Conservation (phyloP, 2,329 filamentous ascomycete genomes). For the Aspergillus quadrilineatus region DNA sequence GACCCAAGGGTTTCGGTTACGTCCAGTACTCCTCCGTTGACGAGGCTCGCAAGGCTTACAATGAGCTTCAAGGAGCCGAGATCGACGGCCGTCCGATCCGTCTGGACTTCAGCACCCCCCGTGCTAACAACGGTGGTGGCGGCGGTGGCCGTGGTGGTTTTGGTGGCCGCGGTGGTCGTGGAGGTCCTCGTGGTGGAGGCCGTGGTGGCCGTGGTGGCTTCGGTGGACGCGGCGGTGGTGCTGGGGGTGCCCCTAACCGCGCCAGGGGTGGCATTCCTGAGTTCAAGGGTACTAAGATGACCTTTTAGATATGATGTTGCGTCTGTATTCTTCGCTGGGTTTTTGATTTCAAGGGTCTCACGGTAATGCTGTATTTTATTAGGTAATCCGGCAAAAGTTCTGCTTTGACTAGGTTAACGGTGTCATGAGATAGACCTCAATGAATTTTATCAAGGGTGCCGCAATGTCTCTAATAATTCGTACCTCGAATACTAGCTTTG, state of each 20-base stretch:
- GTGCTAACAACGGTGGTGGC: constrained; percentile 55
- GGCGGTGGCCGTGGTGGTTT: constrained; percentile 55
- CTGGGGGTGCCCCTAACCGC: constrained; percentile 43
- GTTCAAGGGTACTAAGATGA: constrained; percentile 78
- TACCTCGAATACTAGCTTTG: background rate
- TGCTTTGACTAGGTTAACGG: background rate
- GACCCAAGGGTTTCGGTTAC: constrained; percentile 90
- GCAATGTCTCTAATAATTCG: background rate
- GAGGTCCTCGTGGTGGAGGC: constrained; percentile 49
- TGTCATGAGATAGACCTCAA: constrained; percentile 9
- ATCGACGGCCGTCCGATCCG: constrained; percentile 73
- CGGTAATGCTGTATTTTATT: background rate
- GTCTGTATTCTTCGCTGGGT: constrained; percentile 1
- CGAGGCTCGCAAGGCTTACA: constrained; percentile 74
- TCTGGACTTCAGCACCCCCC: constrained; percentile 76
- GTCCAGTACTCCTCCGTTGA: constrained; percentile 79
- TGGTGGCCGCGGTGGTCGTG: constrained; percentile 53
- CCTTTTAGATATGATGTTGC: constrained; percentile 51
- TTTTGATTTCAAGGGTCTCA: background rate
- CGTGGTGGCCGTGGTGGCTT: constrained; percentile 51
- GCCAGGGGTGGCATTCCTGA: constrained; percentile 59
- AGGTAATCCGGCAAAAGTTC: constrained; percentile 7
- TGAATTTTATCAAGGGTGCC: constrained; percentile 2
- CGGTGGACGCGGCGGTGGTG: constrained; percentile 52
- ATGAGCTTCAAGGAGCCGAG: constrained; percentile 68